phyloP scores from a whole-genome alignment of 352 stramenopile genomes.

The Phytophthora aleatoria region DNA sequence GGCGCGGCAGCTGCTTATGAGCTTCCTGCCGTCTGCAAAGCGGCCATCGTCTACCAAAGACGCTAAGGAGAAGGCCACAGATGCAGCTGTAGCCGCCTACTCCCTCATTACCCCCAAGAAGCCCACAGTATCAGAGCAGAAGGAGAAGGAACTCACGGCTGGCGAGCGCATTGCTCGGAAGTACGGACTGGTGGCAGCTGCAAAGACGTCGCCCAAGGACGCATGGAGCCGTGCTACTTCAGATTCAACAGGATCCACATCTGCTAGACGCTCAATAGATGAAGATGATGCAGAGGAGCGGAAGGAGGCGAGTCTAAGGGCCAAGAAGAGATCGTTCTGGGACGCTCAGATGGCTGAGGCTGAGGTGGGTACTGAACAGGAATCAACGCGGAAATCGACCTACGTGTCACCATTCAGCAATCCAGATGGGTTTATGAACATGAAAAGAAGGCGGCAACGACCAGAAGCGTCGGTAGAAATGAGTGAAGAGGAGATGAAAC shows the following conservation, averaged over 20 bases:
- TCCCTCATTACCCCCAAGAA: constrained; percentile 22
- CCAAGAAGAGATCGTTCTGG: constrained; percentile 39
- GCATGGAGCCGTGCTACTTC: background rate
- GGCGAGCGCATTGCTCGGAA: constrained; percentile 65
- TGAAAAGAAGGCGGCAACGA: constrained; percentile 26
- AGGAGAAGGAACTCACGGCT: constrained; percentile 35
- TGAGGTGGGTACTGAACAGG: constrained; percentile 6
- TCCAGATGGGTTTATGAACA: constrained; percentile 34
- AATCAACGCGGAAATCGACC: constrained; percentile 2
- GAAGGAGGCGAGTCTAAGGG: constrained; percentile 9
- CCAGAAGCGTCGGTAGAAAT: constrained; percentile 16
- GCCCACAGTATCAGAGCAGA: background rate
- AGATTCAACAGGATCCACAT: constrained; percentile 2
- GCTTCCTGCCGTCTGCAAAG: constrained; percentile 42
- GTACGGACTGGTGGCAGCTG: constrained; percentile 49
- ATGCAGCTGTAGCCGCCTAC: constrained; percentile 22
- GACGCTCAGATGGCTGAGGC: constrained; percentile 23
- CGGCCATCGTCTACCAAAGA: constrained; percentile 5
- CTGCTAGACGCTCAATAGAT: background rate
- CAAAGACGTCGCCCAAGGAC: constrained; percentile 21
- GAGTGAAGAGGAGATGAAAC: constrained; percentile 30
- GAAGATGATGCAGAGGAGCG: constrained; percentile 5
- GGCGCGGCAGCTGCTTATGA: constrained; percentile 58
- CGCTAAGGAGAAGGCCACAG: constrained; percentile 8
- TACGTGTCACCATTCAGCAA: constrained; percentile 71